Base-by-base conservation (phyloP, 352 stramenopile species). In the Globisporangium heterothallicum region DNA sequence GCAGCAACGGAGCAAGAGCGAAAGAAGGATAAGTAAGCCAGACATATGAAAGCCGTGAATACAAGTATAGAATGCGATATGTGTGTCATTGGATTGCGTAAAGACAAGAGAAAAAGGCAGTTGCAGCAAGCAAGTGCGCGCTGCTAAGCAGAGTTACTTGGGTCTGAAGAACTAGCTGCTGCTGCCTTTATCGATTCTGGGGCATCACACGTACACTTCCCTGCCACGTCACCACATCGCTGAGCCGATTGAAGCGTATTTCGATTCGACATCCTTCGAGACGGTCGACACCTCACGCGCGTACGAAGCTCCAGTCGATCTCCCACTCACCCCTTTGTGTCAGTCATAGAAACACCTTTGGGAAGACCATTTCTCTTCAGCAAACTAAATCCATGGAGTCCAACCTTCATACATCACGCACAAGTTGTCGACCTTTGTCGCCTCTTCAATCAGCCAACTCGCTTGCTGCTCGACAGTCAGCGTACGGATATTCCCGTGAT, bases 321-420 rank as follows among this genome's bases (percentile, higher is more conserved):
- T 13, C 16, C 32, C 41, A 46, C 6, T 40, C 34, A 52, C 10
- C 45, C 14, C 45, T 41, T 6, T 21, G 12, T 25, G 29, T 18
- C n/a, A n/a, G n/a, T n/a, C n/a, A n/a, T n/a, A n/a, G n/a, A n/a
- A n/a, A n/a, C n/a, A n/a, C n/a, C n/a, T n/a, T n/a, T n/a, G n/a
- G n/a, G n/a, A n/a, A n/a, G n/a, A n/a, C n/a, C n/a, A 52, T 41
- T 24, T 16, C 21, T 44, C n/a, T 22, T 16, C 3, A 42, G 5
- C 27, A 43, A 13, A 2, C 24, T 78, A 94, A 50, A 94, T 94
- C 84, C 84, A 94, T 18, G 84, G 82, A 3, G 82, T 94, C 84
- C 84, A 94, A 19, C 84, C 84, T 74, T 94, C 84, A 55, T 94
- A 94, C 84, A 94, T 94, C 46, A 88, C 70, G 36, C 79, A 91